Percentiles rank a stretch among this genome's conserved stretches.
Conservation (phyloP, 495 filamentous ascomycete genomes). For the Jackrogersella minutella region DNA sequence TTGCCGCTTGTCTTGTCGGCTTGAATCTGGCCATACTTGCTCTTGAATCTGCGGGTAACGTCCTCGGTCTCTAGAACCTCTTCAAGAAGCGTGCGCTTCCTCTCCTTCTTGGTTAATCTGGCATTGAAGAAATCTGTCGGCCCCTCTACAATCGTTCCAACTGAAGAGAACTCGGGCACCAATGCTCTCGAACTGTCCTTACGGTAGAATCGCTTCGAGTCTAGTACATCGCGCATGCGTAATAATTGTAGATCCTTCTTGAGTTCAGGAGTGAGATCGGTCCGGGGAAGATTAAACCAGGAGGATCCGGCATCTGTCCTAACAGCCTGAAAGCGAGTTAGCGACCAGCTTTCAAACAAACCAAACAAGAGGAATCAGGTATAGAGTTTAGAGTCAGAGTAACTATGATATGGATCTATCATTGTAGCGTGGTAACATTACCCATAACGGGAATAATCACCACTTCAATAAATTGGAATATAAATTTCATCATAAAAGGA, state of each 20-base stretch:
- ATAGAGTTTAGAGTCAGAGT: slow-evolving; percentile 77
- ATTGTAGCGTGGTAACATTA: slow-evolving; percentile 73
- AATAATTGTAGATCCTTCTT: slow-evolving; percentile 88
- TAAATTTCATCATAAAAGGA: slow-evolving; percentile 53
- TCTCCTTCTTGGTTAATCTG: slow-evolving; percentile 83
- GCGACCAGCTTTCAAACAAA: slow-evolving; percentile 27
- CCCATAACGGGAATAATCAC: slow-evolving; percentile 74
- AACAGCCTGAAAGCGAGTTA: slow-evolving; percentile 46
- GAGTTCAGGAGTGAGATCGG: slow-evolving; percentile 81
- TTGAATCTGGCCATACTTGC: slow-evolving; percentile 46
- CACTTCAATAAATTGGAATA: slow-evolving; percentile 55
- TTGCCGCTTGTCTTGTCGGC: slow-evolving; percentile 43
- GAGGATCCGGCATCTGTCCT: slow-evolving; percentile 57
- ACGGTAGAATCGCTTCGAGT: slow-evolving; percentile 91
- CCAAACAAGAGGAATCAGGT: slow-evolving; percentile 15
- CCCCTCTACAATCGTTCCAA: slow-evolving; percentile 88
- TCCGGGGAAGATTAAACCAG: slow-evolving; percentile 89
- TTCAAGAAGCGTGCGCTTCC: slow-evolving; percentile 90
- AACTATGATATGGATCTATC: slow-evolving; percentile 87
- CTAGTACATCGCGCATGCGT: slow-evolving; percentile 86
- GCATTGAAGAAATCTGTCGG: slow-evolving; percentile 85
- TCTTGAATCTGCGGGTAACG: slow-evolving; percentile 44
- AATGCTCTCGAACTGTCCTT: slow-evolving; percentile 70
- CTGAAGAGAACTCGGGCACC: slow-evolving; percentile 81
- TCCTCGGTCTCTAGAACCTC: slow-evolving; percentile 75